These are phyloP conservation scores for Kodamaea anthophila DNA, from an alignment of 1,139 yeast genomes.

Conservation along the genomic window DNA sequence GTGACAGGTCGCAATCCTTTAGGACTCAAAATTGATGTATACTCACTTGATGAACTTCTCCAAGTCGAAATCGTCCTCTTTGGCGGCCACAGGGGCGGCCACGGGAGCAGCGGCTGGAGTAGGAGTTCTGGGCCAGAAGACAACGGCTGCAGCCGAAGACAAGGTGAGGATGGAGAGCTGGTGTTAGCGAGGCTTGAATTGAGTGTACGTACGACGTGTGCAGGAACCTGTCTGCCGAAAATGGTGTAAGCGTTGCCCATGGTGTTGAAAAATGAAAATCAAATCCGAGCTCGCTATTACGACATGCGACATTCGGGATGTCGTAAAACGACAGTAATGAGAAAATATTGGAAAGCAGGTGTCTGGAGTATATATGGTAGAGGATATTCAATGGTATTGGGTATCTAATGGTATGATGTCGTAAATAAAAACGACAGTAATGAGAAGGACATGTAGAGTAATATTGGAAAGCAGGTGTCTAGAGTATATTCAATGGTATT, in stretches of 20 bases:
- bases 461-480: too few species aligned
- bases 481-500: too few species aligned
- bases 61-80: slow-evolving; percentile 54
- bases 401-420: too few species aligned
- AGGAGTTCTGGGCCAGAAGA: slow-evolving; percentile 37
- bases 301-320: slow-evolving; percentile 4
- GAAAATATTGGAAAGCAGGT: not conserved
- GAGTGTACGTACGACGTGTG: slow-evolving; percentile 51
- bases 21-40: slow-evolving; percentile 4
- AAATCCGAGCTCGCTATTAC: slow-evolving; percentile 5
- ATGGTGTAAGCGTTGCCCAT: slow-evolving; percentile 64
- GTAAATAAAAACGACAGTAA: too few species aligned
- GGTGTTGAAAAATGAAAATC: slow-evolving; percentile 5
- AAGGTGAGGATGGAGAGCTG: slow-evolving; percentile 43
- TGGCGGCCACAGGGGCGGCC: slow-evolving; percentile 23
- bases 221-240: slow-evolving; percentile 58
- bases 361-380: too few species aligned
- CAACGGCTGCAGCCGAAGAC: slow-evolving; percentile 40
- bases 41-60: slow-evolving; percentile 56
- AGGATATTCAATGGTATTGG: too few species aligned
- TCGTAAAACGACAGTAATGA: not conserved
- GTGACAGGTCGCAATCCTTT: not conserved
- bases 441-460: too few species aligned
- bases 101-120: slow-evolving; percentile 24
- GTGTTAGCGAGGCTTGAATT: slow-evolving; percentile 9